Evolutionary conservation across 2,329 filamentous ascomycete species (phyloP).

Genomic region (Gnomoniopsis smithogilvyi): DNA sequence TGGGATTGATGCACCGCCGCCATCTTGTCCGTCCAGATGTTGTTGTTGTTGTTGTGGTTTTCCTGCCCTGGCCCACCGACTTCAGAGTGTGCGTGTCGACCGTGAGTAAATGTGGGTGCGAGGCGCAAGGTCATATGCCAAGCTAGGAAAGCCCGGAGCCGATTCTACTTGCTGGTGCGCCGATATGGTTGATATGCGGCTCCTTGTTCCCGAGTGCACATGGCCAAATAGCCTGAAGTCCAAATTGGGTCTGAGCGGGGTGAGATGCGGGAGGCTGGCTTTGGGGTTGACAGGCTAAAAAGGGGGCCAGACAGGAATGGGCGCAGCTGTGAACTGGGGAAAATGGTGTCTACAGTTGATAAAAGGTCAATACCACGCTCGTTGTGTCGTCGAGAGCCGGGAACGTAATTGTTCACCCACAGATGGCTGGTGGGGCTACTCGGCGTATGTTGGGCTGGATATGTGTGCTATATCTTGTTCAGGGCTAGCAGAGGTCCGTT

Average conservation of each 20-base stretch:
- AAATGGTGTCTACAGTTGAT: not conserved
- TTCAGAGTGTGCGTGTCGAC: not conserved
- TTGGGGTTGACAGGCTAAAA: slow-evolving; percentile 4
- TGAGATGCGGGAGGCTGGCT: slow-evolving; percentile 2
- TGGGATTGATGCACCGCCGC: slow-evolving; percentile 23
- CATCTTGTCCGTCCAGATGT: slow-evolving; percentile 3
- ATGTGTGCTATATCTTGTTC: not conserved
- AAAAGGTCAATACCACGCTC: not conserved
- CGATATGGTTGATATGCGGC: slow-evolving; percentile 3
- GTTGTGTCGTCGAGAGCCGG: not conserved
- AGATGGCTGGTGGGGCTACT: not conserved
- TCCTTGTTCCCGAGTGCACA: slow-evolving; percentile 11
- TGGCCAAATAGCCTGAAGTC: slow-evolving; percentile 14
- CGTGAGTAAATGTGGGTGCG: not conserved
- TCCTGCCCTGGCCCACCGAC: not conserved
- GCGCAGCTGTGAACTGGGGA: slow-evolving; percentile 3
- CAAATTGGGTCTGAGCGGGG: not conserved
- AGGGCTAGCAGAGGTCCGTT: not conserved
- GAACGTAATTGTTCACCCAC: not conserved
- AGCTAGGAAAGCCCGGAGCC: not conserved
- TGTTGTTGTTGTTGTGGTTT: too few species aligned
- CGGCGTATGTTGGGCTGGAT: not conserved
- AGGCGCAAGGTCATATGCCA: not conserved
- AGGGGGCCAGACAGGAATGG: not conserved
- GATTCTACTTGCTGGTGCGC: not conserved